Percentiles rank a stretch among this genome's conserved stretches.
Conservation (phyloP, 129 eudicot species). For the Kitagawia praeruptora region DNA sequence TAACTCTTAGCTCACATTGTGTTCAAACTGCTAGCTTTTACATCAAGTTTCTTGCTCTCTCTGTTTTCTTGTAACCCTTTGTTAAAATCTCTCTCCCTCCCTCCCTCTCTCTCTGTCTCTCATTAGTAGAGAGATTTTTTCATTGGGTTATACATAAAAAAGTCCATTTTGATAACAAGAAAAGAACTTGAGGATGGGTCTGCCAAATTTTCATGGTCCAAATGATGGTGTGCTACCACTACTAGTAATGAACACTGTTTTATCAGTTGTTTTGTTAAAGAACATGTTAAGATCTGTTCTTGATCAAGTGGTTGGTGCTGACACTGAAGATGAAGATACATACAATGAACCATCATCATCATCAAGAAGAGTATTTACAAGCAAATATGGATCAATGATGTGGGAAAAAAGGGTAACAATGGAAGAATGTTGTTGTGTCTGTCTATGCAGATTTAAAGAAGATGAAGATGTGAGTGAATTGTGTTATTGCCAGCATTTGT, state of each 20-base stretch:
- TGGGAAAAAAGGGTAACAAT: conserved; percentile 13
- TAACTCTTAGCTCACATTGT: background rate
- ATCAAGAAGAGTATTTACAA: conserved; percentile 20
- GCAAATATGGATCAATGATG: conserved; percentile 23
- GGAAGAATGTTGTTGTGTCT: conserved; percentile 39
- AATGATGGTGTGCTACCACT: conserved; percentile 45
- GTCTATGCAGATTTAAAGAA: conserved; percentile 32
- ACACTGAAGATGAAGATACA: background rate
- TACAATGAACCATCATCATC: conserved; percentile 3
- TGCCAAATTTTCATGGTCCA: conserved; percentile 37
- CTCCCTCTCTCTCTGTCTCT: background rate
- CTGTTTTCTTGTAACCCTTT: background rate
- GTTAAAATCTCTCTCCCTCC: background rate
- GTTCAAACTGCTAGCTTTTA: background rate
- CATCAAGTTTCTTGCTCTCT: background rate
- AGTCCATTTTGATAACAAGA: background rate
- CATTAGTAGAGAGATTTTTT: background rate
- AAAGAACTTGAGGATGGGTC: conserved; percentile 28
- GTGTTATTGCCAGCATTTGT: conserved; percentile 7
- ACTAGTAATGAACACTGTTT: conserved; percentile 39
- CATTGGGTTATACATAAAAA: background rate
- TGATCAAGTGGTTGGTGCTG: conserved; percentile 21
- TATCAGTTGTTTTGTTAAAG: conserved; percentile 36
- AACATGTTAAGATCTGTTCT: conserved; percentile 28
- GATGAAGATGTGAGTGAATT: conserved; percentile 19